Percentiles rank a stretch among this genome's conserved stretches.
These are phyloP conservation scores for Fusarium devonianum DNA, from an alignment of 2,329 filamentous ascomycete species.

Conservation along the genomic window DNA sequence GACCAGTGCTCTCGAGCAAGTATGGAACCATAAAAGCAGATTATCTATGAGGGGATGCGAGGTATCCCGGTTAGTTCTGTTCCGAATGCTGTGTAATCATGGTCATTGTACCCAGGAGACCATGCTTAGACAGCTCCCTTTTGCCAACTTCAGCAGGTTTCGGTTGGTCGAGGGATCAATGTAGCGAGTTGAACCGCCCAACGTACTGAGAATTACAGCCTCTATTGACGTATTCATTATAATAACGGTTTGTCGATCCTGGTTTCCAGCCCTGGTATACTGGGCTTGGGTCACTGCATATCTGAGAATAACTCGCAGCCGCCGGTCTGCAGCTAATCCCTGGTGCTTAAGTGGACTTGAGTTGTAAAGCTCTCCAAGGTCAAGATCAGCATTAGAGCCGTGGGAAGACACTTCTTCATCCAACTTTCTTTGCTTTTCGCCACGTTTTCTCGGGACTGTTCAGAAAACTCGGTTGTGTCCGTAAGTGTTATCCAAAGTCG, in stretches of 20 bases:
- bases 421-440: conserved; percentile 23
- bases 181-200: too few relatives aligned
- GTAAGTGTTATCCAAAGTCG: conserved; percentile 35
- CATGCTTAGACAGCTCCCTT: conserved; percentile 12
- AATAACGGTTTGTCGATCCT: neutral
- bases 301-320: conserved; percentile 20
- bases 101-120: conserved; percentile 8
- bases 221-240: neutral
- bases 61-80: conserved; percentile 24
- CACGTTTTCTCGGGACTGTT: conserved; percentile 33
- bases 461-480: conserved; percentile 25
- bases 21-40: conserved; percentile 35
- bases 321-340: conserved; percentile 29
- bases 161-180: too few relatives aligned
- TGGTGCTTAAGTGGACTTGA: conserved; percentile 30
- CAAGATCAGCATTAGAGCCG: conserved; percentile 36
- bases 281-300: conserved; percentile 18
- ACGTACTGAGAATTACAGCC: neutral
- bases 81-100: conserved; percentile 21
- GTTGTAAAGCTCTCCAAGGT: conserved; percentile 33
- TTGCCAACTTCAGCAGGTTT: too few relatives aligned
- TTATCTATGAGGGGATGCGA: conserved; percentile 23
- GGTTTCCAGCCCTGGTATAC: conserved; percentile 8
- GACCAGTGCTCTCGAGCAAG: conserved; percentile 35
- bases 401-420: conserved; percentile 26